phyloP scores from a whole-genome alignment of 1,284 basidiomycete species.

The Leccinum fallax region DNA sequence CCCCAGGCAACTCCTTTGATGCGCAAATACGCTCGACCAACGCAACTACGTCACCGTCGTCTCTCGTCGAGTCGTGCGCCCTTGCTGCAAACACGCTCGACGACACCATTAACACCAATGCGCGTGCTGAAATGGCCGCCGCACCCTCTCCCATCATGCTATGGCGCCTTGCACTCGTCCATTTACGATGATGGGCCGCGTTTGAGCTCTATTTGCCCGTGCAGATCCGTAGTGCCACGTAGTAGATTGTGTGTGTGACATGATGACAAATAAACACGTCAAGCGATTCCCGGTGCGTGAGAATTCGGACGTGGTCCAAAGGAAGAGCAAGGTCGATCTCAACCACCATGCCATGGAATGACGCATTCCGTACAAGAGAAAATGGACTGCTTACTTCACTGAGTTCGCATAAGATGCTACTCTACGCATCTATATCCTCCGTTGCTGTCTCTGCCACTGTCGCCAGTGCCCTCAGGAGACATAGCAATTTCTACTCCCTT shows the following conservation, averaged over 20 bases:
- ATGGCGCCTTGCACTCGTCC: not conserved
- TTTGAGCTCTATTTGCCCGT: not conserved
- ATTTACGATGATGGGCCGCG: not conserved
- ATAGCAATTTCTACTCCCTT: conserved; percentile 95
- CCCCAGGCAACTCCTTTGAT: not conserved
- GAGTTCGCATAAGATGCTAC: conserved; percentile 62
- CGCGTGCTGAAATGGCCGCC: not conserved
- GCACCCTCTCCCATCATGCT: too few relatives aligned
- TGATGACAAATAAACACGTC: too few relatives aligned
- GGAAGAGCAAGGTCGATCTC: not conserved
- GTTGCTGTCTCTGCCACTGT: conserved; percentile 74
- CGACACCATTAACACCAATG: not conserved
- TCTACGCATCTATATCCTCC: conserved; percentile 73
- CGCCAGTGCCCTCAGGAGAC: conserved; percentile 76
- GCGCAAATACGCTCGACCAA: not conserved
- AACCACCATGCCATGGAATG: conserved; percentile 33
- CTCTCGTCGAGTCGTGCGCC: not conserved
- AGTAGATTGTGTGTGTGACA: too few relatives aligned
- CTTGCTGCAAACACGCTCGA: not conserved
- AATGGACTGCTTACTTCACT: conserved; percentile 49
- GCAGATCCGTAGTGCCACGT: too few relatives aligned
- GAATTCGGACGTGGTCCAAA: not conserved
- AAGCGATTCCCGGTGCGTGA: not conserved
- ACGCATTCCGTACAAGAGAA: conserved; percentile 42
- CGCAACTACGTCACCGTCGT: not conserved